phyloP scores from a whole-genome alignment of 1,284 basidiomycete genomes.

The Pseudozyma sp. region DNA sequence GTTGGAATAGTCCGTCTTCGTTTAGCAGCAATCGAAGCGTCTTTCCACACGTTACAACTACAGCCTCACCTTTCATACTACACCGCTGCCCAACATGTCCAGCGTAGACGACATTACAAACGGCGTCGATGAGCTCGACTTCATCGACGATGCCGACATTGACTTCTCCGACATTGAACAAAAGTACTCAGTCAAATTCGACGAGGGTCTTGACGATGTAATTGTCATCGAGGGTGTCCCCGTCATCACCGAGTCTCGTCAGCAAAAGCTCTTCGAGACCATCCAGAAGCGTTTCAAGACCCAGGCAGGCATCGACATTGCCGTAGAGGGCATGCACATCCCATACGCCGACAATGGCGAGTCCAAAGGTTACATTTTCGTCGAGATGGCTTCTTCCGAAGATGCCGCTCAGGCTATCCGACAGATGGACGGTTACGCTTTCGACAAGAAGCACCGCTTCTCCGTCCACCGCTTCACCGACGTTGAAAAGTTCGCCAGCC shows the following conservation, averaged over 20 bases:
- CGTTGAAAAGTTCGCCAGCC: constrained; percentile 83
- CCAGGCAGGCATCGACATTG: constrained; percentile 68
- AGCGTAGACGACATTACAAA: constrained; percentile 54
- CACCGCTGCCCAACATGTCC: constrained; percentile 31
- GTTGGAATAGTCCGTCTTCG: constrained; percentile 6
- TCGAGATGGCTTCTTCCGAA: constrained; percentile 84
- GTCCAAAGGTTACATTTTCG: constrained; percentile 78
- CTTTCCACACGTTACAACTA: background rate
- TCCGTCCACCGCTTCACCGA: constrained; percentile 91
- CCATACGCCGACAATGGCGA: constrained; percentile 68
- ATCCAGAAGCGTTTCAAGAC: constrained; percentile 69
- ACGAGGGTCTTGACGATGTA: constrained; percentile 70
- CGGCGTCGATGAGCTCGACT: constrained; percentile 50
- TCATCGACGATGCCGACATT: constrained; percentile 75
- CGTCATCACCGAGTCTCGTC: constrained; percentile 67
- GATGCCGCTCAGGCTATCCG: constrained; percentile 85
- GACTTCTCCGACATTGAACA: constrained; percentile 94
- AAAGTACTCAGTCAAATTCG: constrained; percentile 75
- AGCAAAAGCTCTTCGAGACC: constrained; percentile 69
- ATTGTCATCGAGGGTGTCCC: constrained; percentile 71
- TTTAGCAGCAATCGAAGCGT: constrained; percentile 17
- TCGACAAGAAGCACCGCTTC: constrained; percentile 93
- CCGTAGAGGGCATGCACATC: constrained; percentile 68
- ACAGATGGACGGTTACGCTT: constrained; percentile 85
- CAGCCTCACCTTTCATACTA: background rate